These are phyloP conservation scores for Aspergillus alliaceus DNA, from an alignment of 2,329 filamentous ascomycete species.

Conservation along the genomic window DNA sequence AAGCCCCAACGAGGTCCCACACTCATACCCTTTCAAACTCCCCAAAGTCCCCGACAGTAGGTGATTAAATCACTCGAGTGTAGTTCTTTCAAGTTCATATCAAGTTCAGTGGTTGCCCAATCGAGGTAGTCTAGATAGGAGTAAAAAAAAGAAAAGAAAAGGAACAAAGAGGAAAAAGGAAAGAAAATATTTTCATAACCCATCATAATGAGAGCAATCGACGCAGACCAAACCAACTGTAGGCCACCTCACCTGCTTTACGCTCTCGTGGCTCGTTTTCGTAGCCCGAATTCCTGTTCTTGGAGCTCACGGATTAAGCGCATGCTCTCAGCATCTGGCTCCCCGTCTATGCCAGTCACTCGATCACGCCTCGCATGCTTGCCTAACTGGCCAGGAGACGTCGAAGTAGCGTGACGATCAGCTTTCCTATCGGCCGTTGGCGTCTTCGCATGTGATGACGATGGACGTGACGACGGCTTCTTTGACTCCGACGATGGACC, in stretches of 20 bases:
- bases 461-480: conserved; percentile 37
- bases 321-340: conserved; percentile 44
- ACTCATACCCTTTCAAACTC: not conserved
- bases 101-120: conserved; percentile 9
- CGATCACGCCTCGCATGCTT: conserved; percentile 31
- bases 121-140: conserved; percentile 15
- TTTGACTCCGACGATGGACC: conserved; percentile 27
- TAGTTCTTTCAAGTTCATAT: not conserved
- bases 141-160: not conserved
- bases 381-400: conserved; percentile 28
- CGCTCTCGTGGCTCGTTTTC: conserved; percentile 31
- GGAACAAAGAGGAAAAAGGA: conserved; percentile 8
- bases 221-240: not conserved
- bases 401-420: conserved; percentile 15
- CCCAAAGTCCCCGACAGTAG: not conserved
- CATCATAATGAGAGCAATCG: not conserved
- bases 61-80: not conserved
- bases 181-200: conserved; percentile 3
- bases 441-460: conserved; percentile 41
- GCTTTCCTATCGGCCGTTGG: conserved; percentile 39
- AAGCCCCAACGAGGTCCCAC: not conserved
- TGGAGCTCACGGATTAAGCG: conserved; percentile 46
- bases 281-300: conserved; percentile 47
- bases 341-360: conserved; percentile 26
- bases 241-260: conserved; percentile 6